Evolutionary conservation across 1,139 yeast genomes (phyloP).

Genomic region (Nakaseomyces uthaithaninus): DNA sequence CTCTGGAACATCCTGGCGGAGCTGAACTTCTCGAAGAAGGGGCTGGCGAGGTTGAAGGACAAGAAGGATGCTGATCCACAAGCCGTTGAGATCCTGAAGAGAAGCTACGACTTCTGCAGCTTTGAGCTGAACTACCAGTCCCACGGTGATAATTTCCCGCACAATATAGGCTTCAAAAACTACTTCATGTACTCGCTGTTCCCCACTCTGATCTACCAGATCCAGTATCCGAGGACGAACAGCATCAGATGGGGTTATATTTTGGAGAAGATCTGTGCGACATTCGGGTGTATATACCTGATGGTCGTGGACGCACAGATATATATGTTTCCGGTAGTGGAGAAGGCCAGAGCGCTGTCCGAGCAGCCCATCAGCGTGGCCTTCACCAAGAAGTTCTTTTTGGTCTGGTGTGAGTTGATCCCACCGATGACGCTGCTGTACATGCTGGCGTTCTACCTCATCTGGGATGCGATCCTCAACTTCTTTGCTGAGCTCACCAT

Average conservation of each 20-base stretch:
- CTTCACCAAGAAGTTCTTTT: conserved; percentile 42
- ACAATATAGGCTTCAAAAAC: conserved; percentile 51
- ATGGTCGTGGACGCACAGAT: conserved; percentile 75
- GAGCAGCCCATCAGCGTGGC: conserved; percentile 41
- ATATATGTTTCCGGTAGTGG: conserved; percentile 60
- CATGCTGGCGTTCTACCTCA: conserved; percentile 66
- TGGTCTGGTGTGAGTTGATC: conserved; percentile 59
- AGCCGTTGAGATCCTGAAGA: conserved; percentile 32
- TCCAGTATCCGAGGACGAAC: conserved; percentile 65
- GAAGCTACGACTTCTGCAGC: conserved; percentile 52
- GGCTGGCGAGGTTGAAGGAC: conserved; percentile 23
- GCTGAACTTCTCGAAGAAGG: conserved; percentile 39
- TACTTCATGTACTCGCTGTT: conserved; percentile 69
- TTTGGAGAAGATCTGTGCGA: conserved; percentile 55
- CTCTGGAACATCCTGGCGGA: conserved; percentile 61
- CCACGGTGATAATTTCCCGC: conserved; percentile 44
- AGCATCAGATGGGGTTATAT: conserved; percentile 59
- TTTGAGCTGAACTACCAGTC: conserved; percentile 50
- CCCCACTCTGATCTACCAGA: conserved; percentile 72
- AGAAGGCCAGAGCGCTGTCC: conserved; percentile 40
- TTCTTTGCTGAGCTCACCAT: conserved; percentile 73
- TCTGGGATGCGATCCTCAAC: conserved; percentile 88
- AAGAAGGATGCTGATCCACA: conserved; percentile 17
- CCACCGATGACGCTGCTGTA: conserved; percentile 70
- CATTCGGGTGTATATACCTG: conserved; percentile 69